Evolutionary conservation across 73 alveolate species (phyloP), one percentile per base, ranked within the genome.

Genomic region (Paramecium caudatum): DNA sequence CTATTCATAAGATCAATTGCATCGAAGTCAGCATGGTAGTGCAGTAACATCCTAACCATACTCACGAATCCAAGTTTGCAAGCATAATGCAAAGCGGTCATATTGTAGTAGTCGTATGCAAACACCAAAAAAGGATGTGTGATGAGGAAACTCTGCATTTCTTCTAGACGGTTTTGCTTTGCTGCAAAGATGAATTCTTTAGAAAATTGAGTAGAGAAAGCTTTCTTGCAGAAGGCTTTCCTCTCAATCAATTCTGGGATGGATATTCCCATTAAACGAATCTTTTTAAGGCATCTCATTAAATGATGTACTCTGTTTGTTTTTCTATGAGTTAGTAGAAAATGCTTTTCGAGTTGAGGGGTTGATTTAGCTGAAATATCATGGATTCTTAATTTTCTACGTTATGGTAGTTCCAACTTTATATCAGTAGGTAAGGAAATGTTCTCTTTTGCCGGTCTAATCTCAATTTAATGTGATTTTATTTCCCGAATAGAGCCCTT

Each of bases 11-110:
- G 25, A 43, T 74, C 70, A 21, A 74, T 7, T 4, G 88, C 88
- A 74, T 74, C 88, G 43, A 74, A 19, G 12, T 74, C 88, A 36
- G 88, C 70, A 74, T 41, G 68, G 10, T 41, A 41, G 15, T 74
- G 23, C 9, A 74, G 19, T 45, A 74, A 74, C 45, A 74, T 8
- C 5, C 47, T 39, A 13, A 45, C 88, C 45, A 74, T 74, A 0
- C 43, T 34, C 7, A 37, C 17, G 43, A 15, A 74, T 74, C 88
- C 88, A 12, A 16, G 8, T 74, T 74, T 74, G 33, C 88, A 74
- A 21, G 88, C 88, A 63, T 68, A 74, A 74, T 74, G 88, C 6
- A 74, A 43, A 0, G 88, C 88, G 7, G 70, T 39, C 88, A 74
- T 74, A 17, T 74, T 74, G 21, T 74, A 74, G 37, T 41, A 74